phyloP scores from a whole-genome alignment of 768 basidiomycete species.

The Mycena kentingensis region DNA sequence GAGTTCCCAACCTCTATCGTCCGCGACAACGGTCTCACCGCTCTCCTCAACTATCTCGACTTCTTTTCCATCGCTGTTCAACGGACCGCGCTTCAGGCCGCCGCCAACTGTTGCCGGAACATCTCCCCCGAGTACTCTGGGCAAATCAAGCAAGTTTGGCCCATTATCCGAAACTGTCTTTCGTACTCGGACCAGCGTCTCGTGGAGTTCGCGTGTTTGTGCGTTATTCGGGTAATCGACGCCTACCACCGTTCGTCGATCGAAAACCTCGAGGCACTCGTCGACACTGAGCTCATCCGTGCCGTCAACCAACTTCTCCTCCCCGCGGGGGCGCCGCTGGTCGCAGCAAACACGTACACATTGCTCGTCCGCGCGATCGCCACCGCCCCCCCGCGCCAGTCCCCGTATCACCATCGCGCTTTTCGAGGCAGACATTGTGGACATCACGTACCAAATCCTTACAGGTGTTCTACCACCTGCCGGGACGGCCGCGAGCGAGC shows the following conservation, averaged over 20 bases:
- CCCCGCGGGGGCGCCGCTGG: conserved; percentile 83
- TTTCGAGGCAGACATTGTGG: conserved; percentile 90
- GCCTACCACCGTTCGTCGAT: conserved; percentile 84
- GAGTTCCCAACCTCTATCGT: conserved; percentile 96
- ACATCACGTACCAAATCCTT: conserved; percentile 91
- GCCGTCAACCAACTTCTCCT: conserved; percentile 85
- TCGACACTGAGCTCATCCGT: conserved; percentile 75
- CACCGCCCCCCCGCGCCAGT: conserved; percentile 83
- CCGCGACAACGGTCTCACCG: conserved; percentile 91
- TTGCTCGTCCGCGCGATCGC: conserved; percentile 84
- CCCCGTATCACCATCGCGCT: conserved; percentile 84
- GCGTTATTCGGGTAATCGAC: conserved; percentile 92
- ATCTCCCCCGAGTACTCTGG: conserved; percentile 85
- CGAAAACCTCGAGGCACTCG: conserved; percentile 83
- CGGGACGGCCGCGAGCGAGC: conserved; percentile 52
- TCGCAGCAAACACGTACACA: conserved; percentile 87
- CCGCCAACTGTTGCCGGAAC: conserved; percentile 95
- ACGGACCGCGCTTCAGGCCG: conserved; percentile 95
- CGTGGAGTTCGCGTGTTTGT: conserved; percentile 96
- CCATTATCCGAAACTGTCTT: conserved; percentile 90
- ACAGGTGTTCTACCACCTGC: conserved; percentile 88
- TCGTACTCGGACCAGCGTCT: conserved; percentile 92
- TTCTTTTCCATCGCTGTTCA: conserved; percentile 99
- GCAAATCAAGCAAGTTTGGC: conserved; percentile 88
- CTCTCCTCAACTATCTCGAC: conserved; percentile 92